Evolutionary conservation across 2,329 filamentous ascomycete species (phyloP).

Genomic region (Aspergillus ochraceoroseus): DNA sequence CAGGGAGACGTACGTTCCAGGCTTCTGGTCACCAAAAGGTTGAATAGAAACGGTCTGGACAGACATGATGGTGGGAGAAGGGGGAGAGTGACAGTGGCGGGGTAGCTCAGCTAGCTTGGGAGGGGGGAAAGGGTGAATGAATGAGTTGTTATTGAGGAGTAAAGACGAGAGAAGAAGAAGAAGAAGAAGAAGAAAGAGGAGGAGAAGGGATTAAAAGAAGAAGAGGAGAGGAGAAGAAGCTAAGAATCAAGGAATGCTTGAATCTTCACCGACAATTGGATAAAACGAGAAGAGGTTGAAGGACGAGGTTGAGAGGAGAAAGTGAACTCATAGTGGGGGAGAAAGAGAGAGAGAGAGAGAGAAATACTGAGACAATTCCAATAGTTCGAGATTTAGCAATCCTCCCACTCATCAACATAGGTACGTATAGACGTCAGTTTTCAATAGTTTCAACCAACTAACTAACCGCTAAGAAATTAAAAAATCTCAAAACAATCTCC

Average conservation of each 20-base stretch:
- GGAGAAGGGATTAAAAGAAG: conserved; percentile 8
- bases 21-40: conserved; percentile 94
- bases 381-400: no score
- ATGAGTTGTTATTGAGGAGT: no score
- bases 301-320: conserved; percentile 12
- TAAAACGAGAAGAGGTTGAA: conserved; percentile 7
- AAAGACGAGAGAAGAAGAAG: no score
- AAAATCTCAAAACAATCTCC: conserved; percentile 69
- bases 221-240: conserved; percentile 9
- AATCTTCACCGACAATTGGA: conserved; percentile 27
- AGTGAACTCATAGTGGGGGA: conserved; percentile 7
- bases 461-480: no score
- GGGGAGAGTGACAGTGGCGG: no score
- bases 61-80: conserved; percentile 64
- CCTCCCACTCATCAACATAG: no score
- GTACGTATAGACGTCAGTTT: no score
- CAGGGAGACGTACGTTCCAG: conserved; percentile 76
- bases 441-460: no score
- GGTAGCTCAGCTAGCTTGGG: conserved; percentile 11
- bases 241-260: conserved; percentile 13
- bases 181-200: conserved; percentile 7
- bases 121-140: no score
- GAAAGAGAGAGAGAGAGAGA: conserved; percentile 1
- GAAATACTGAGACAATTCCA: no score
- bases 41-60: conserved; percentile 74